Percentiles rank a stretch among this genome's conserved stretches.
phyloP scores from a whole-genome alignment of 305 asterid species.

The Fraxinus platypoda region DNA sequence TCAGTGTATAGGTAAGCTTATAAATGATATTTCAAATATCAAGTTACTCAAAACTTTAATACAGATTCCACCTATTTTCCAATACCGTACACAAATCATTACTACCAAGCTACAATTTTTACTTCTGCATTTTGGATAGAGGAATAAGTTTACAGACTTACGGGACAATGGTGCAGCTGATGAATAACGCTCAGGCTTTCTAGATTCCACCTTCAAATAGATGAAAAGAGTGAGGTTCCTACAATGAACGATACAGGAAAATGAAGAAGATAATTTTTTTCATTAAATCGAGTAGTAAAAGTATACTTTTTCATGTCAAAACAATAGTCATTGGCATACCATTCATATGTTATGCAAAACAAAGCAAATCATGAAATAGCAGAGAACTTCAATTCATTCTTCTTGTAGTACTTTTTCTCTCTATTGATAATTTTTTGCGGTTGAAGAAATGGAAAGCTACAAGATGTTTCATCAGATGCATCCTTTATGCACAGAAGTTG shows the following conservation, averaged over 20 bases:
- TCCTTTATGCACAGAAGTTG: not conserved
- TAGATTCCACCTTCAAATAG: conserved; percentile 97
- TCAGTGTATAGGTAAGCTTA: conserved; percentile 23
- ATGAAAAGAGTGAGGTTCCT: conserved; percentile 88
- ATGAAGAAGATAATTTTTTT: conserved; percentile 34
- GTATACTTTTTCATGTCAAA: not conserved
- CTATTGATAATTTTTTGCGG: not conserved
- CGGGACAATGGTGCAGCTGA: conserved; percentile 98
- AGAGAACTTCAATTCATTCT: not conserved
- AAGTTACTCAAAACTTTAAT: not conserved
- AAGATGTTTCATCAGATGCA: not conserved
- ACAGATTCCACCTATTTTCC: conserved; percentile 1
- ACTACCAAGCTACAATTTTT: not conserved
- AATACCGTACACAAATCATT: not conserved
- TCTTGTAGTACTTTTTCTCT: not conserved
- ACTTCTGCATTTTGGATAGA: conserved; percentile 5
- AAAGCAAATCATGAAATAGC: not conserved
- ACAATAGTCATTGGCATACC: not conserved
- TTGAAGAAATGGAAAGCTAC: not conserved
- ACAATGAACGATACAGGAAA: conserved; percentile 36
- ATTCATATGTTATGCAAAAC: not conserved
- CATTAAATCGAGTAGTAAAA: conserved; percentile 8
- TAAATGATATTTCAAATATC: conserved; percentile 9
- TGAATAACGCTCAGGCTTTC: conserved; percentile 94
- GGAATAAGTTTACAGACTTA: conserved; percentile 41